Conservation (phyloP, 2,329 filamentous ascomycete species). For the Colletotrichum agaves region DNA sequence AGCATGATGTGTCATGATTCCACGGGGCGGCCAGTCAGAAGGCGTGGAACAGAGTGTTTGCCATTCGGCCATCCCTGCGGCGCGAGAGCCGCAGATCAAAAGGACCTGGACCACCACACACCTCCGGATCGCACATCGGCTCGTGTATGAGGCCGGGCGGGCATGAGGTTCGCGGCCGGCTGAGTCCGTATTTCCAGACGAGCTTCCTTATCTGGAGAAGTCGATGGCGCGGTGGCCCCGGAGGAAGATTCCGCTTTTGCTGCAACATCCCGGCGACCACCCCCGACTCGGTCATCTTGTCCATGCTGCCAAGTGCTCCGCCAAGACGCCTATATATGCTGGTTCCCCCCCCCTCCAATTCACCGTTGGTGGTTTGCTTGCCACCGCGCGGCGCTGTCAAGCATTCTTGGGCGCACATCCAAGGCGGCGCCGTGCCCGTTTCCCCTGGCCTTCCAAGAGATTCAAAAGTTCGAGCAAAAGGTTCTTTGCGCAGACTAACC, state of each 20-base stretch:
- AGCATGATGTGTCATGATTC: conserved; percentile 16
- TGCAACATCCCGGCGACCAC: conserved; percentile 13
- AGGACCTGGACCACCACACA: conserved; percentile 11
- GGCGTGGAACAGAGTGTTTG: not conserved
- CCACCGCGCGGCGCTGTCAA: conserved; percentile 20
- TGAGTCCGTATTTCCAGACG: conserved; percentile 3
- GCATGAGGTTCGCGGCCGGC: not conserved
- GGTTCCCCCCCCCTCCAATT: not conserved
- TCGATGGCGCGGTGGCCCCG: conserved; percentile 5
- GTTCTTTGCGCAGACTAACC: conserved; percentile 12
- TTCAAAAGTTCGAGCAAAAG: conserved; percentile 21
- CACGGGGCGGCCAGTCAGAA: not conserved
- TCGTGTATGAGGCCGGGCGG: not conserved
- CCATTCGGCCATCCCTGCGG: not conserved
- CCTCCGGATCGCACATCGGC: conserved; percentile 20
- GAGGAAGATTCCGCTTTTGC: not conserved
- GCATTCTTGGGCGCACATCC: conserved; percentile 15
- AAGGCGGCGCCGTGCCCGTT: not conserved
- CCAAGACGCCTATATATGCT: conserved; percentile 27
- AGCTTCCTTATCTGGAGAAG: conserved; percentile 26
- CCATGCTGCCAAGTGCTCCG: conserved; percentile 20
- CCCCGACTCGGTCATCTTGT: conserved; percentile 23
- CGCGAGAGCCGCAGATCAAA: conserved; percentile 21
- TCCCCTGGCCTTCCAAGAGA: conserved; percentile 18
- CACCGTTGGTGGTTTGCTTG: not conserved